A percentile compares a stretch with the other conserved stretches of the same genome.
Conservation (phyloP, 2,329 filamentous ascomycete species). For the Verticillium nubilum region DNA sequence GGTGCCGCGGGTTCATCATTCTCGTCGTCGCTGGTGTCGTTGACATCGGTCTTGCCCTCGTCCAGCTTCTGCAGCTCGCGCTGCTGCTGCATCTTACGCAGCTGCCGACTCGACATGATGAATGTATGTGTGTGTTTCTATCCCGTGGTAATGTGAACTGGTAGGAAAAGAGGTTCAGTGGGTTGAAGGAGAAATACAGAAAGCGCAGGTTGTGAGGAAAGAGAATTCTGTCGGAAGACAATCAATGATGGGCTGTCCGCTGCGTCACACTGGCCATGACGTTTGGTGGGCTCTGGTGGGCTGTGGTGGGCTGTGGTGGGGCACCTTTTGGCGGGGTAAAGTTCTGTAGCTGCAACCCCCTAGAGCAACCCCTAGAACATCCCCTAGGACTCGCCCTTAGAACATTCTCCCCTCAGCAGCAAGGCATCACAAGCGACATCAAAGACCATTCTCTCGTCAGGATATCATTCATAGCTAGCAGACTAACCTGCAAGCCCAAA, state of each 20-base stretch:
- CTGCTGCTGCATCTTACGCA: constrained; percentile 47
- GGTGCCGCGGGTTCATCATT: constrained; percentile 26
- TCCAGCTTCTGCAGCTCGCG: constrained; percentile 32
- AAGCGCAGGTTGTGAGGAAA: neutral
- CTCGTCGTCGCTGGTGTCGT: constrained; percentile 20
- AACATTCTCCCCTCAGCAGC: too few species aligned
- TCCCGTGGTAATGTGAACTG: neutral
- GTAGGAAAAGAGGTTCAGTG: neutral
- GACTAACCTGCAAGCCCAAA: neutral
- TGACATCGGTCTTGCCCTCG: constrained; percentile 20
- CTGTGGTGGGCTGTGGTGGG: constrained; percentile 12
- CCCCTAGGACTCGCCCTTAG: too few species aligned
- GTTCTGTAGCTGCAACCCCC: too few species aligned
- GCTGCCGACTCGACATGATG: constrained; percentile 45
- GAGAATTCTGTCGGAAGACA: neutral
- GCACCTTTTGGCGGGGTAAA: constrained; percentile 1
- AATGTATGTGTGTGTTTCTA: neutral
- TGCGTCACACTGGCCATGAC: constrained; percentile 13
- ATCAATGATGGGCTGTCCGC: neutral
- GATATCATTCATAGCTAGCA: neutral
- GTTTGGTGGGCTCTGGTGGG: constrained; percentile 12
- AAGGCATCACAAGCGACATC: neutral
- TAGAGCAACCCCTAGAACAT: too few species aligned
- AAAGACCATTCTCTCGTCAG: neutral
- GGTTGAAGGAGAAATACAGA: neutral